Evolutionary conservation across 2,329 filamentous ascomycete genomes (phyloP).

Genomic region (Huntiella savannae): DNA sequence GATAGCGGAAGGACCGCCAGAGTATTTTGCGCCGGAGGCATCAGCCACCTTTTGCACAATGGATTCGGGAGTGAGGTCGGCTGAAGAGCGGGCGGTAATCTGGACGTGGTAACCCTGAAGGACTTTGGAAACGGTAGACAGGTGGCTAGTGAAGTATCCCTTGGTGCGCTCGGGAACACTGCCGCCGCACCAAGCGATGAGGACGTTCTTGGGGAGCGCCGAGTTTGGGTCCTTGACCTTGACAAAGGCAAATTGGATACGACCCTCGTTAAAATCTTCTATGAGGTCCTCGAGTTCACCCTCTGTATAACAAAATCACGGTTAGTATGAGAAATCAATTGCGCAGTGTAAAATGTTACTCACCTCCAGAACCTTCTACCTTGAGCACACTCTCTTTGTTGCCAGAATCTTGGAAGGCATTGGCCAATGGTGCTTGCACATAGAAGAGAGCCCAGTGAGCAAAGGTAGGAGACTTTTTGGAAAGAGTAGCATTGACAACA

Average conservation of each 20-base stretch:
- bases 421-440: slow-evolving; percentile 78
- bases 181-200: slow-evolving; percentile 94
- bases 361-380: slow-evolving; percentile 79
- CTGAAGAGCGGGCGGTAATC: slow-evolving; percentile 81
- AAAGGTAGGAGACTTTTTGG: slow-evolving; percentile 55
- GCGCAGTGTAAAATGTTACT: slow-evolving; percentile 12
- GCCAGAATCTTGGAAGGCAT: slow-evolving; percentile 73
- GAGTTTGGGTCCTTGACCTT: slow-evolving; percentile 95
- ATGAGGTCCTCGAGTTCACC: slow-evolving; percentile 78
- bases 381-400: slow-evolving; percentile 89
- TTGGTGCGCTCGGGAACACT: slow-evolving; percentile 97
- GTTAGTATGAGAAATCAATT: background rate
- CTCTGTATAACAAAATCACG: slow-evolving; percentile 31
- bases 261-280: slow-evolving; percentile 92
- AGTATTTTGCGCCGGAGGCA: slow-evolving; percentile 89
- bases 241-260: slow-evolving; percentile 90
- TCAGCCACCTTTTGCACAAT: slow-evolving; percentile 91
- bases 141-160: slow-evolving; percentile 93
- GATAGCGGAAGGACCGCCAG: slow-evolving; percentile 39
- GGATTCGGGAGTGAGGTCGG: slow-evolving; percentile 66
- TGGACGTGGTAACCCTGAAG: slow-evolving; percentile 96
- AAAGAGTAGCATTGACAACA: slow-evolving; percentile 33
- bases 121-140: slow-evolving; percentile 74
- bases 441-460: slow-evolving; percentile 89
- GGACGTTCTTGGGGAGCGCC: slow-evolving; percentile 68